Evolutionary conservation across 805 yeast species (phyloP), one percentile per base, ranked within the genome.

Genomic region (Starmerella khaoyaiensis): DNA sequence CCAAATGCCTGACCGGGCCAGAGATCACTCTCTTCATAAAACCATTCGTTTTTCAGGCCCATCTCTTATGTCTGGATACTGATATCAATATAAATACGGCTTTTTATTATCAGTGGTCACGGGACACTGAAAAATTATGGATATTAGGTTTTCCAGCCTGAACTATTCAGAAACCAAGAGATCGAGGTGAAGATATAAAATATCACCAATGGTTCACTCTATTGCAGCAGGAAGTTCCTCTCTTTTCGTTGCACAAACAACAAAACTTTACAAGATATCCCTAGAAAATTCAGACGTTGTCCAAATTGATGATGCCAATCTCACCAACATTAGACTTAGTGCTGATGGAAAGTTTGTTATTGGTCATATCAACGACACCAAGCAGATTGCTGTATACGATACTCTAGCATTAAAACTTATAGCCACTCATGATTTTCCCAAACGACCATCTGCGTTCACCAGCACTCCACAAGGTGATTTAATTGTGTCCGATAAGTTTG

Each of bases 381-480:
- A 87, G 58, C 74, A 93, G 2, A 76, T 75, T 14, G 64, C 79
- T 4, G 67, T 83, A 8, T 75, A 82, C 14, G 49, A 51, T 28
- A 45, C 54, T 7, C 56, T 50, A 4, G 65, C 68, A 38, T 60
- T 81, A 25, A 54, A 53, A 17, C 55, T 77, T 15, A 50, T 69
- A 27, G 78, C 79, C 53, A 72, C 87, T 51, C 87, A 83, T 54
- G 68, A 71, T 4, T 78, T 82, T 52, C 84, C 95, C 25, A 87
- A 87, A 58, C 74, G 97, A 58, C 97, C 97, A n/a, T 77, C 83
- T 48, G 76, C 94, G 96, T 14, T 77, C 81, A 48, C 76, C 94
- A 59, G 59, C 24, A 71, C 39, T 10, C 24, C 34, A 33, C 72
- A 69, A 41, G 46, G 36, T 12, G 59, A 61, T 11, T 58, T 86